These are phyloP conservation scores for Barnettozyma wickerhamii DNA, from an alignment of 805 yeast species.

Conservation along the genomic window DNA sequence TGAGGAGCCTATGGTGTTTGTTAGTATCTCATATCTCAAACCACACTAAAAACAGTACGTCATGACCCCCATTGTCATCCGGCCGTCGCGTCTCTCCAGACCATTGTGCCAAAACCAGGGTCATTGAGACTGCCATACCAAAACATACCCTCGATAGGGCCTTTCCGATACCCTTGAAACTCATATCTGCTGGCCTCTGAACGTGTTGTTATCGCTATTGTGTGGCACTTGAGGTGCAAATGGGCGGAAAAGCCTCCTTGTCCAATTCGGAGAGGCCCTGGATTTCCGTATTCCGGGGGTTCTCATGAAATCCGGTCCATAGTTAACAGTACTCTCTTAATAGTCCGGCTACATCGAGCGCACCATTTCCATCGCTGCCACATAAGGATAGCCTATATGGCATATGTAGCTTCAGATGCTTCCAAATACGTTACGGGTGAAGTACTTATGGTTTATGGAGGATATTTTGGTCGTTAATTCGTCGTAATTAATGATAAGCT, in stretches of 20 bases:
- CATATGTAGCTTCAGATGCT: neutral
- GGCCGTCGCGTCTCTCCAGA: too few species aligned
- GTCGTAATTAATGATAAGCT: neutral
- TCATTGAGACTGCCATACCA: neutral
- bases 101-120: too few species aligned
- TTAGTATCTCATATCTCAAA: neutral
- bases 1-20: conserved; percentile 65
- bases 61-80: too few species aligned
- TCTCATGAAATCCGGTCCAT: neutral
- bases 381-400: too few species aligned
- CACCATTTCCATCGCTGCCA: too few species aligned
- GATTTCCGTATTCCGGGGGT: neutral
- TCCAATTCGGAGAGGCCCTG: neutral
- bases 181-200: conserved; percentile 46
- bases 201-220: too few species aligned
- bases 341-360: too few species aligned
- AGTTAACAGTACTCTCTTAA: neutral
- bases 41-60: too few species aligned
- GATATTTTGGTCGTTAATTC: neutral
- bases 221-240: neutral
- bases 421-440: neutral
- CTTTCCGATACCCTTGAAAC: conserved; percentile 84
- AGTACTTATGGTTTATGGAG: neutral
- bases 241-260: neutral
- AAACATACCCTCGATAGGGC: conserved; percentile 54